phyloP scores from a whole-genome alignment of 2,329 filamentous ascomycete species.

The Trichoderma asperellum region DNA sequence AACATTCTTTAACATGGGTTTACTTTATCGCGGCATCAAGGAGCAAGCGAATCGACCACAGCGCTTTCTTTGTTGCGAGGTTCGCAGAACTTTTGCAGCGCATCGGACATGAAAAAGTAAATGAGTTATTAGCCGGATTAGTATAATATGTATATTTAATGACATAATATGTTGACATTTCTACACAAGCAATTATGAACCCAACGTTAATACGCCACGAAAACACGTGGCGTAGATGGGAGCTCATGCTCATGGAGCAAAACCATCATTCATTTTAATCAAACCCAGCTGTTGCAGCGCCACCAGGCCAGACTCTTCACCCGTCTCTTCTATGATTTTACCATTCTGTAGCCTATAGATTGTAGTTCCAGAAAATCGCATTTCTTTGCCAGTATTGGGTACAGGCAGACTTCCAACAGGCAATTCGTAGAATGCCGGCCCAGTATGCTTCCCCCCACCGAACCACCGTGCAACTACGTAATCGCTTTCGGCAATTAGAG shows the following conservation, averaged over 20 bases:
- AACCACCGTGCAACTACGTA: constrained; percentile 31
- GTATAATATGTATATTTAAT: constrained; percentile 2
- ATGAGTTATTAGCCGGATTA: constrained; percentile 13
- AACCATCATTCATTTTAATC: constrained; percentile 16
- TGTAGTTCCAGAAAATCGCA: constrained; percentile 30
- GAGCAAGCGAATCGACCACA: constrained; percentile 1
- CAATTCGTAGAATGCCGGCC: constrained; percentile 29
- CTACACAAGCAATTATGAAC: background rate
- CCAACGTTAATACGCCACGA: background rate
- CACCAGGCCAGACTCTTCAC: constrained; percentile 19
- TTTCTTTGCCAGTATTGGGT: constrained; percentile 30
- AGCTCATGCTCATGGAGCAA: constrained; percentile 10
- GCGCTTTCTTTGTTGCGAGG: constrained; percentile 7
- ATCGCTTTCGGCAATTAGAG: constrained; percentile 23
- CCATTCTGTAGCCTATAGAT: constrained; percentile 29
- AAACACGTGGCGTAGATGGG: background rate
- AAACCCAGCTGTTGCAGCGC: constrained; percentile 22
- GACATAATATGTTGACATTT: background rate
- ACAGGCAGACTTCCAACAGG: constrained; percentile 23
- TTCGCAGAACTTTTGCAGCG: constrained; percentile 5
- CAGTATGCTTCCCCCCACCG: constrained; percentile 31
- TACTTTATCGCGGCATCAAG: constrained; percentile 15
- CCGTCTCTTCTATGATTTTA: constrained; percentile 31
- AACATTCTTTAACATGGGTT: constrained; percentile 17
- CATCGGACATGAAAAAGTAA: constrained; percentile 8